phyloP scores from a whole-genome alignment of 1,284 basidiomycete genomes.

The Albatrellus sp. region DNA sequence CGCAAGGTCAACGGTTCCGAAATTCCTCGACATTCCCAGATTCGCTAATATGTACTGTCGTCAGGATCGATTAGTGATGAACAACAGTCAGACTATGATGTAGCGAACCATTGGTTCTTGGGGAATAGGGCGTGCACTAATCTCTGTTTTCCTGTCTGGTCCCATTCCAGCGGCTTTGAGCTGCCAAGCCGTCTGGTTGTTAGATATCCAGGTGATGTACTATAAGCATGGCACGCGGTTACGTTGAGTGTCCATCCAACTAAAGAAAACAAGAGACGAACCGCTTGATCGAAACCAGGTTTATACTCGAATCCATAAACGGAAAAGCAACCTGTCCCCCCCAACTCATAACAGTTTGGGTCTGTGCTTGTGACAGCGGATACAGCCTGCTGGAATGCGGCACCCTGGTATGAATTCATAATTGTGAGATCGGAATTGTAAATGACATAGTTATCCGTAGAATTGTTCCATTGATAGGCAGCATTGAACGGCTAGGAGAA shows the following conservation, averaged over 20 bases:
- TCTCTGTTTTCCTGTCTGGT: constrained; percentile 52
- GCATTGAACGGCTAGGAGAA: constrained; percentile 31
- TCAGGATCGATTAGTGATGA: not conserved
- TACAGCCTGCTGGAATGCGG: constrained; percentile 40
- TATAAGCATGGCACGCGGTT: constrained; percentile 16
- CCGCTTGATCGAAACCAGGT: constrained; percentile 28
- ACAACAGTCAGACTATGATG: not conserved
- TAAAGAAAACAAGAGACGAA: constrained; percentile 10
- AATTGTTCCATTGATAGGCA: constrained; percentile 28
- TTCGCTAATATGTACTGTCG: constrained; percentile 66
- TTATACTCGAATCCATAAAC: constrained; percentile 56
- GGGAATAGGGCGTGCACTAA: constrained; percentile 64
- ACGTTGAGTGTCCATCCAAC: not conserved
- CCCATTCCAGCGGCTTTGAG: constrained; percentile 62
- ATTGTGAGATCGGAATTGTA: constrained; percentile 27
- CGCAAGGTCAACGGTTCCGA: constrained; percentile 56
- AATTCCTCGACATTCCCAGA: constrained; percentile 73
- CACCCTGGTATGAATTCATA: constrained; percentile 42
- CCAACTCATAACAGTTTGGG: constrained; percentile 10
- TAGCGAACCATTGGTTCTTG: constrained; percentile 69
- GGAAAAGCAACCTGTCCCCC: constrained; percentile 30
- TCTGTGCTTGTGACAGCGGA: constrained; percentile 9
- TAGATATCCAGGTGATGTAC: constrained; percentile 75
- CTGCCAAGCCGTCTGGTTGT: constrained; percentile 62
- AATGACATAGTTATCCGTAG: constrained; percentile 31